Conservation (phyloP, 129 eudicot genomes). For the Solidago caesia region DNA sequence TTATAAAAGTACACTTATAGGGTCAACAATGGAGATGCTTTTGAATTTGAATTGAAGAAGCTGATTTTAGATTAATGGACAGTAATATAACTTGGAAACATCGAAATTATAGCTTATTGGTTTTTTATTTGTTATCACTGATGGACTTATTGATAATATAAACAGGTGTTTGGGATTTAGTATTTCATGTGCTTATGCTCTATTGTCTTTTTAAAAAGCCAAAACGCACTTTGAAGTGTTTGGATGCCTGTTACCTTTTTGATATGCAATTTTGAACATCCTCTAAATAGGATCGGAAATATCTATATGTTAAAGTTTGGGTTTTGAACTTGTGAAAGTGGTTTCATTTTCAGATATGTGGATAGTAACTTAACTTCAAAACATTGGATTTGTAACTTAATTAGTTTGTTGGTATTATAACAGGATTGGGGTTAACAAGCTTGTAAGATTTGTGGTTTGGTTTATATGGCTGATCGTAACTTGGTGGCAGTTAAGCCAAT, state of each 20-base stretch:
- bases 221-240: slow-evolving; percentile 18
- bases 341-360: too few relatives aligned
- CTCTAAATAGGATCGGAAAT: slow-evolving; percentile 60
- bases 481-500: slow-evolving; percentile 72
- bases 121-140: neutral
- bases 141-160: neutral
- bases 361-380: too few relatives aligned
- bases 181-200: too few relatives aligned
- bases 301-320: too few relatives aligned
- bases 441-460: slow-evolving; percentile 31
- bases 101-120: neutral
- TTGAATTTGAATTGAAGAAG: too few relatives aligned
- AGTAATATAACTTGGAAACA: too few relatives aligned
- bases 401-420: slow-evolving; percentile 14
- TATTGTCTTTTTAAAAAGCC: neutral
- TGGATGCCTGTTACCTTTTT: neutral
- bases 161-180: slow-evolving; percentile 13
- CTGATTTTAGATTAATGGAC: too few relatives aligned
- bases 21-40: too few relatives aligned
- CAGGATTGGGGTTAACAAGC: slow-evolving; percentile 22
- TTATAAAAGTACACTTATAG: too few relatives aligned
- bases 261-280: too few relatives aligned
- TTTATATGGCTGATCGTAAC: slow-evolving; percentile 68
- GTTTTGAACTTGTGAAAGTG: too few relatives aligned
- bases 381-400: slow-evolving; percentile 3